Evolutionary conservation across 805 yeast genomes (phyloP).

Genomic region (Wickerhamomyces bisporus): DNA sequence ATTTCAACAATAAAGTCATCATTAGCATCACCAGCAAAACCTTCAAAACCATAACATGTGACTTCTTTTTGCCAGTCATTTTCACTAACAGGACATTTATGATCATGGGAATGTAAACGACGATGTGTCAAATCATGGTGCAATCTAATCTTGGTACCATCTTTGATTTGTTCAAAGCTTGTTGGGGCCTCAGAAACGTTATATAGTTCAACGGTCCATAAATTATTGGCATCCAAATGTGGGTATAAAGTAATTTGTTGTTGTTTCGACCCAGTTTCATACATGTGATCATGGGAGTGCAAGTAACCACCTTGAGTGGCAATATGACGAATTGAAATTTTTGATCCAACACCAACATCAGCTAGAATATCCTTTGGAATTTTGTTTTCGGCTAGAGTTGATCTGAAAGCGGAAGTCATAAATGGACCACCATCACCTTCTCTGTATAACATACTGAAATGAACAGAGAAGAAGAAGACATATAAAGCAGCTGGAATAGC

Average conservation of each 20-base stretch:
- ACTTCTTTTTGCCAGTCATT: conserved; percentile 83
- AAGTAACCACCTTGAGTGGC: conserved; percentile 75
- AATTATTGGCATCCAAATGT: conserved; percentile 68
- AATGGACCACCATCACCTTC: conserved; percentile 73
- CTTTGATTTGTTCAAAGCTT: conserved; percentile 54
- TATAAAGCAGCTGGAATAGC: conserved; percentile 57
- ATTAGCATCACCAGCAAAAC: conserved; percentile 77
- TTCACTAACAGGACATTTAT: conserved; percentile 71
- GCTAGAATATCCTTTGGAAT: conserved; percentile 57
- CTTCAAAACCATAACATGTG: conserved; percentile 70
- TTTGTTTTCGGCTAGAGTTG: conserved; percentile 52
- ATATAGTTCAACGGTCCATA: conserved; percentile 66
- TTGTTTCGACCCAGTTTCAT: conserved; percentile 77
- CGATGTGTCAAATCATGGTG: conserved; percentile 51
- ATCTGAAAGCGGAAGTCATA: conserved; percentile 68
- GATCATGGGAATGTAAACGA: conserved; percentile 80
- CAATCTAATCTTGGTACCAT: conserved; percentile 70
- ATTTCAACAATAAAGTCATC: conserved; percentile 79
- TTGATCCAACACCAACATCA: conserved; percentile 70
- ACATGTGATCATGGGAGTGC: conserved; percentile 71
- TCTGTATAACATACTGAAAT: conserved; percentile 48
- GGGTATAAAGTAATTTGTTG: conserved; percentile 81
- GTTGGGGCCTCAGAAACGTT: conserved; percentile 52
- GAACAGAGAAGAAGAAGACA: conserved; percentile 54
- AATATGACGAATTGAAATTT: conserved; percentile 60